Percentiles rank a stretch among this genome's conserved stretches.
phyloP scores from a whole-genome alignment of 148 eudicot genomes.

The Rhododendron ferrugineum region DNA sequence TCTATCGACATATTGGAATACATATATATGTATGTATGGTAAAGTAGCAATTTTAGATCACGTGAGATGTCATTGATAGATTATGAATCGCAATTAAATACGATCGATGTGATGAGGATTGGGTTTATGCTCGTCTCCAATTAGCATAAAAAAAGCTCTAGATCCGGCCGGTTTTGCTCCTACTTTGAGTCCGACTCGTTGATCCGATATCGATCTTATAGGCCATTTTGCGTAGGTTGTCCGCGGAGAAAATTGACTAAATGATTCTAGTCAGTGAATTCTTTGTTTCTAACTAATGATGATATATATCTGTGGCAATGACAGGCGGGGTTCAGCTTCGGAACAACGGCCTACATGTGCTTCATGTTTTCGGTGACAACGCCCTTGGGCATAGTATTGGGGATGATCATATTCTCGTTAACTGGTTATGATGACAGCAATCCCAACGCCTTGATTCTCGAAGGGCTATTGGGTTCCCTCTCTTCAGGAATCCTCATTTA shows the following conservation, averaged over 20 bases:
- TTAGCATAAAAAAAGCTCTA: no score
- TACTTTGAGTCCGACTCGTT: no score
- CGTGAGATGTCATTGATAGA: not conserved
- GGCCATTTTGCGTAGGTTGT: no score
- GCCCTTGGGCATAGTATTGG: constrained; percentile 61
- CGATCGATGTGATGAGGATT: no score
- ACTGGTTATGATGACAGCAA: constrained; percentile 78
- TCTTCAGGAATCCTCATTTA: constrained; percentile 81
- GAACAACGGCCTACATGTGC: constrained; percentile 77
- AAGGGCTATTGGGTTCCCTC: constrained; percentile 71
- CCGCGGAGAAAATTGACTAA: no score
- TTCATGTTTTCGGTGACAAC: constrained; percentile 86
- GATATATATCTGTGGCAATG: not conserved
- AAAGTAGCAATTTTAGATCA: not conserved
- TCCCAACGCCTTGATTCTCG: constrained; percentile 61
- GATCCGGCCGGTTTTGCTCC: no score
- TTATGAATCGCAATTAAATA: not conserved
- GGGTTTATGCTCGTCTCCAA: no score
- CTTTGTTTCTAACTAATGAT: not conserved
- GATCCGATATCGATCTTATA: no score
- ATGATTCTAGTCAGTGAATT: not conserved
- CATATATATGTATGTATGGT: no score
- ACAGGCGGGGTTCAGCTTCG: constrained; percentile 74
- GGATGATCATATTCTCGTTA: constrained; percentile 55
- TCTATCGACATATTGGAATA: no score